Evolutionary conservation across 352 stramenopile genomes (phyloP), one percentile per base, ranked within the genome.

Genomic region (Phytophthora boehmeriae): DNA sequence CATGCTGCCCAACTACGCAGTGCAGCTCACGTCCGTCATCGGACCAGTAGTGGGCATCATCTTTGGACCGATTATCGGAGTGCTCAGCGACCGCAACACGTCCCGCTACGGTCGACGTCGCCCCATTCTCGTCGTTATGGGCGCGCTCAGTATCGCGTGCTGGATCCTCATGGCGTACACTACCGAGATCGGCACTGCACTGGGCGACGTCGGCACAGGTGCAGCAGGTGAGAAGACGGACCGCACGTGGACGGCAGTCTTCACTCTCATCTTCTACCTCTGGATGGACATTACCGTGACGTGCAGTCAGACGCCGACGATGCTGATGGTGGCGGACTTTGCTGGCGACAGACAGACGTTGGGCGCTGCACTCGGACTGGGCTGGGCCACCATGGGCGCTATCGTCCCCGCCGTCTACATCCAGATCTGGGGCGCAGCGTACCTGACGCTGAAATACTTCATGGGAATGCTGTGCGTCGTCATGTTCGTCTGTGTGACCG

Each of bases 201-300:
- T 66, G 27, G 59, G 59, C 4, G 59, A 66, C 43, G 59, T 66
- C 19, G 59, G 59, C 51, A 35, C 39, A 63, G 34, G 73, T 48
- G 36, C 59, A 54, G 48, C 45, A 48, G 59, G 50, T 10, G 54
- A 48, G 36, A n/a, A 60, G 32, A 73, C 66, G 1, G 38, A 72
- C 39, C 73, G 67, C 11, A 68, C 32, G 22, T 73, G 46, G 54
- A 82, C 68, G 8, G 57, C 66, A 14, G 32, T 69, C 17, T 60
- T 80, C 48, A 69, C 59, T 0, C 49, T 76, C 42, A 54, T 78
- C 28, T 80, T 78, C 55, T 83, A 78, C 62, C 47, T 76, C 11
- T 83, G 70, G 67, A 83, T 80, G 67, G 73, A 83, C 50, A 75
- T 83, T 30, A 80, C 68, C 2, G 57, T 79, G 28, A 80, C 76